A percentile compares a stretch with the other conserved stretches of the same genome.
phyloP scores from a whole-genome alignment of 805 yeast species.

The Jamesozyma jinghongensis region DNA sequence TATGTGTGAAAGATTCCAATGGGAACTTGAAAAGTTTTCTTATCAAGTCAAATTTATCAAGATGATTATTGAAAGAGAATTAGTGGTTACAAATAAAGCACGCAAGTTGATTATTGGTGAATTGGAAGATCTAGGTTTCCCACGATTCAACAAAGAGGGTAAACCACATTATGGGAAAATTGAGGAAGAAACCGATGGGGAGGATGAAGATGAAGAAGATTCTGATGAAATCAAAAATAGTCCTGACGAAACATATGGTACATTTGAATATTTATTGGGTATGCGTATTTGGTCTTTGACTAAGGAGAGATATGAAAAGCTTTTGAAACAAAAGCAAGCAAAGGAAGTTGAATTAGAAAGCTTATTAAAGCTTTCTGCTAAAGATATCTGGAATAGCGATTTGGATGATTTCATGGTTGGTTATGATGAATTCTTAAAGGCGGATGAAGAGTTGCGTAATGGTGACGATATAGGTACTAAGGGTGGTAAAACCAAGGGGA shows the following conservation, averaged over 20 bases:
- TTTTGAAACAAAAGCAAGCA: constrained; percentile 62
- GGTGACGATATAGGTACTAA: constrained; percentile 37
- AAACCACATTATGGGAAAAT: constrained; percentile 45
- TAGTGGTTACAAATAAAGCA: constrained; percentile 67
- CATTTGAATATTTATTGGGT: constrained; percentile 80
- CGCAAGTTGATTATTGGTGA: constrained; percentile 54
- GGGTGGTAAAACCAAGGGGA: constrained; percentile 35
- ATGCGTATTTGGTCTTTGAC: constrained; percentile 95
- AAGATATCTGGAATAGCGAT: constrained; percentile 82
- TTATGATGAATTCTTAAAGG: constrained; percentile 60
- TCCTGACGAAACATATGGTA: constrained; percentile 45
- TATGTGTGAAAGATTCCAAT: constrained; percentile 56
- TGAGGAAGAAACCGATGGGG: constrained; percentile 20
- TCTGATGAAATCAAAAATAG: constrained; percentile 35
- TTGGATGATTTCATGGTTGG: constrained; percentile 59
- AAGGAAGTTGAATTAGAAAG: constrained; percentile 62
- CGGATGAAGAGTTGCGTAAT: constrained; percentile 53
- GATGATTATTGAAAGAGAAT: constrained; percentile 69
- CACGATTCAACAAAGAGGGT: constrained; percentile 64
- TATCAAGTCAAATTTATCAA: constrained; percentile 88
- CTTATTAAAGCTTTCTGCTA: constrained; percentile 61
- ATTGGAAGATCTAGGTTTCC: constrained; percentile 58
- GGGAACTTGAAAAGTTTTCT: constrained; percentile 63
- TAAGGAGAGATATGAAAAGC: constrained; percentile 72
- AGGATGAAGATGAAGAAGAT: constrained; percentile 32